Conservation (phyloP, 73 alveolate genomes). For the Paramecium octaurelia region DNA sequence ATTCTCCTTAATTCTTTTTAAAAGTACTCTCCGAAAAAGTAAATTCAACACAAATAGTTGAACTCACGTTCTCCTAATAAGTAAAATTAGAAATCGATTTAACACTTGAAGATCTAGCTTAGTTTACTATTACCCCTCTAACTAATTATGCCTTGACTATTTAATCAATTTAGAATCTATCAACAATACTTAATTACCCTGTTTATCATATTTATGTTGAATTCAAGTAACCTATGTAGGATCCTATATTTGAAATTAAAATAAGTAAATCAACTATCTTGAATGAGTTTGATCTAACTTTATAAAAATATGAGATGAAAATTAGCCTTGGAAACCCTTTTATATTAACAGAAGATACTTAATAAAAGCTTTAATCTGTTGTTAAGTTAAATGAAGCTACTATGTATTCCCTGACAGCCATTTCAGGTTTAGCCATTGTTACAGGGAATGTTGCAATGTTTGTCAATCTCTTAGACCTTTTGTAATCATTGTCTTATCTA, state of each 20-base stretch:
- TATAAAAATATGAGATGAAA: neutral
- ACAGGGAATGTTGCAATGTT: neutral
- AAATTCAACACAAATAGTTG: neutral
- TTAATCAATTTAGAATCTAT: neutral
- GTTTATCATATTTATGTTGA: neutral
- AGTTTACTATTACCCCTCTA: neutral
- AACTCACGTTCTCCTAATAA: neutral
- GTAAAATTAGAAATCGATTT: neutral
- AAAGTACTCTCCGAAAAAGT: neutral
- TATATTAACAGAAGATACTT: neutral
- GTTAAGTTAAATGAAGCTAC: neutral
- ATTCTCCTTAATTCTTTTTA: neutral
- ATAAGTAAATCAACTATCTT: neutral
- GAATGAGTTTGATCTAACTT: neutral
- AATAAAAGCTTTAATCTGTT: neutral
- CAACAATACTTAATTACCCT: neutral
- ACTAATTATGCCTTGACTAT: neutral
- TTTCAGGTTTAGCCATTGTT: neutral
- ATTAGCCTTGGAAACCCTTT: neutral
- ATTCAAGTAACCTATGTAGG: neutral
- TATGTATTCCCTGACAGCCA: neutral
- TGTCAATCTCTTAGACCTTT: neutral
- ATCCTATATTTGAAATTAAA: neutral
- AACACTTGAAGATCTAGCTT: neutral
- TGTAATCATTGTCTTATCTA: neutral